Evolutionary conservation across 345 rosid species (phyloP).

Genomic region (Murraya paniculata): DNA sequence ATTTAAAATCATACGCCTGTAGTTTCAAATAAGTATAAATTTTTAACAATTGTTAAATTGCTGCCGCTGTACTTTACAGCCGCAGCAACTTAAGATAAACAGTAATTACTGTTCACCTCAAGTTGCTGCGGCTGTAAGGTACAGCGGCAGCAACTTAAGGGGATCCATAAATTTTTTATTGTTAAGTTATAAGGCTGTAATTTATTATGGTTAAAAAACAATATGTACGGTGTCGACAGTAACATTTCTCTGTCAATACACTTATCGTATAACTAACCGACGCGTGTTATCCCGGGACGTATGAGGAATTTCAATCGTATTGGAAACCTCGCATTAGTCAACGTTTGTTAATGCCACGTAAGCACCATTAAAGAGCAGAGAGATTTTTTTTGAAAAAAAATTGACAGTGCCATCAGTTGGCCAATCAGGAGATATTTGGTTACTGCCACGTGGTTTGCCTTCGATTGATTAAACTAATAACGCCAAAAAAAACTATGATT

Average conservation of each 20-base stretch:
- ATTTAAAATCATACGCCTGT: neutral
- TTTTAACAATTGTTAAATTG: no score
- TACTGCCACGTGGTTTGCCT: slow-evolving; percentile 1
- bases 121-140: no score
- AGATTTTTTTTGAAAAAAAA: no score
- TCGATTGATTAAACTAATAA: neutral
- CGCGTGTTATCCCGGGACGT: slow-evolving; percentile 17
- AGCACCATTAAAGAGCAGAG: neutral
- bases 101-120: no score
- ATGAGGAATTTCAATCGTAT: slow-evolving; percentile 27
- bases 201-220: no score
- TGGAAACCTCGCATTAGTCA: slow-evolving; percentile 24
- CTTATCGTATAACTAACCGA: neutral
- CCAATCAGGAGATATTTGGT: neutral
- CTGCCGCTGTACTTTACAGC: no score
- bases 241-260: slow-evolving; percentile 2
- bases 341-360: slow-evolving; percentile 25
- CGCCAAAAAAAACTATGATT: neutral
- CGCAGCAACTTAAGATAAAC: no score
- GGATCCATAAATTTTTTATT: no score
- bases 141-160: no score
- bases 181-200: no score
- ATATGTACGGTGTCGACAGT: slow-evolving; percentile 8
- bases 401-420: neutral
- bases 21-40: neutral